phyloP scores from a whole-genome alignment of 352 stramenopile species.

The Globisporangium uncinulatum region DNA sequence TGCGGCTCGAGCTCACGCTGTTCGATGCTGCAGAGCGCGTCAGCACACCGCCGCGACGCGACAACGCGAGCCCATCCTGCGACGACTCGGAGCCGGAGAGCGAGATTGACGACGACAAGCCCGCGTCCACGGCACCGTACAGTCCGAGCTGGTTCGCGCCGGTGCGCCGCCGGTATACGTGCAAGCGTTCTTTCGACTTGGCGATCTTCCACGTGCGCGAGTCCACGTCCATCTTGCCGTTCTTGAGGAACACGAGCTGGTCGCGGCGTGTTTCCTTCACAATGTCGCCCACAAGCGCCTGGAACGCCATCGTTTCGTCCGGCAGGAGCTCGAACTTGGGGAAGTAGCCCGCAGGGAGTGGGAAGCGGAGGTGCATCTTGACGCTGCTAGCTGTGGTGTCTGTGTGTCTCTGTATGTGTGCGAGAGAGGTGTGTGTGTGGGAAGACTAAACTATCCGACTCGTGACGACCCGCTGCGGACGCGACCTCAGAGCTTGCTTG shows the following conservation, averaged over 20 bases:
- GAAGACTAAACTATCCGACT: no score
- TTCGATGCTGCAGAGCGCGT: constrained; percentile 13
- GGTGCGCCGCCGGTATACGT: constrained; percentile 49
- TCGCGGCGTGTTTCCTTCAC: constrained; percentile 56
- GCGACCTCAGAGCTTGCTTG: no score
- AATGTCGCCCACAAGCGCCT: constrained; percentile 52
- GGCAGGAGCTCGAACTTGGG: constrained; percentile 62
- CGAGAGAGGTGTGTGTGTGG: neutral
- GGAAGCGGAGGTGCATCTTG: constrained; percentile 70
- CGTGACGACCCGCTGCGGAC: no score
- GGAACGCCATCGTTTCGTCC: constrained; percentile 45
- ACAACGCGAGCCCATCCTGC: constrained; percentile 5
- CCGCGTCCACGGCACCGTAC: constrained; percentile 18
- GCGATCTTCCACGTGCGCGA: constrained; percentile 56
- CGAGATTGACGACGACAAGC: constrained; percentile 14
- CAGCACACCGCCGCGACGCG: constrained; percentile 5
- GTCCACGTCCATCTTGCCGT: constrained; percentile 54
- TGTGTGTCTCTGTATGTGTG: constrained; percentile 8
- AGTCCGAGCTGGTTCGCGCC: constrained; percentile 32
- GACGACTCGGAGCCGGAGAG: constrained; percentile 19
- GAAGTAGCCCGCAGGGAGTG: constrained; percentile 60
- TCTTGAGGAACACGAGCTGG: constrained; percentile 45
- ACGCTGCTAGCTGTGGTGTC: neutral
- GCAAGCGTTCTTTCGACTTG: constrained; percentile 60
- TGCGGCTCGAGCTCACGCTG: constrained; percentile 10